These are phyloP conservation scores for Cyberlindnera nakhonratchasimensis DNA, from an alignment of 805 yeast genomes.

Conservation along the genomic window DNA sequence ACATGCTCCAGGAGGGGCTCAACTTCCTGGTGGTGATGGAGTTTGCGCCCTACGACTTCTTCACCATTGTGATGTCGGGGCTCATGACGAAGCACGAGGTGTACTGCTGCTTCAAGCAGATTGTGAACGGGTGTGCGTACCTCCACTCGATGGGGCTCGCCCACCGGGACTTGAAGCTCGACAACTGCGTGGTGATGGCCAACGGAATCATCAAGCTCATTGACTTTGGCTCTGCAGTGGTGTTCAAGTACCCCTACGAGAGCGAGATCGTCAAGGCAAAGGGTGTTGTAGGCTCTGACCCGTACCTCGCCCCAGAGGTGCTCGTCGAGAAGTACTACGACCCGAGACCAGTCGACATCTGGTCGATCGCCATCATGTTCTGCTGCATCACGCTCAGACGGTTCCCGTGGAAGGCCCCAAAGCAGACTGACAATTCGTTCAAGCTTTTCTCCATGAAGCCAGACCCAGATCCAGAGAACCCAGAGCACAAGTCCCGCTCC, in stretches of 20 bases:
- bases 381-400: conserved; percentile 85
- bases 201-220: conserved; percentile 80
- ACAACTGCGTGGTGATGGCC: conserved; percentile 81
- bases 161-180: conserved; percentile 89
- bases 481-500: conserved; percentile 38
- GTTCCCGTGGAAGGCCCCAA: conserved; percentile 97
- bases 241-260: conserved; percentile 66
- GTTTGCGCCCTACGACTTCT: conserved; percentile 87
- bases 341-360: conserved; percentile 83
- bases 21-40: conserved; percentile 82
- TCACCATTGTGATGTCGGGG: conserved; percentile 89
- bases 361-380: conserved; percentile 91
- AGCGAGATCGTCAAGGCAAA: conserved; percentile 58
- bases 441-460: conserved; percentile 54
- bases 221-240: conserved; percentile 92
- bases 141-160: conserved; percentile 83
- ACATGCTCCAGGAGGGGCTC: conserved; percentile 66
- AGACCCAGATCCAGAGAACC: conserved; percentile 28
- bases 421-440: conserved; percentile 68
- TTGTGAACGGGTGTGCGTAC: conserved; percentile 69
- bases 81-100: conserved; percentile 67
- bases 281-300: conserved; percentile 95
- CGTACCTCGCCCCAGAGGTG: conserved; percentile 93
- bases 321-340: conserved; percentile 59
- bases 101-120: conserved; percentile 79